Evolutionary conservation across 2,329 filamentous ascomycete species (phyloP), one percentile per base, ranked within the genome.

Genomic region (Exophiala dermatitidis): DNA sequence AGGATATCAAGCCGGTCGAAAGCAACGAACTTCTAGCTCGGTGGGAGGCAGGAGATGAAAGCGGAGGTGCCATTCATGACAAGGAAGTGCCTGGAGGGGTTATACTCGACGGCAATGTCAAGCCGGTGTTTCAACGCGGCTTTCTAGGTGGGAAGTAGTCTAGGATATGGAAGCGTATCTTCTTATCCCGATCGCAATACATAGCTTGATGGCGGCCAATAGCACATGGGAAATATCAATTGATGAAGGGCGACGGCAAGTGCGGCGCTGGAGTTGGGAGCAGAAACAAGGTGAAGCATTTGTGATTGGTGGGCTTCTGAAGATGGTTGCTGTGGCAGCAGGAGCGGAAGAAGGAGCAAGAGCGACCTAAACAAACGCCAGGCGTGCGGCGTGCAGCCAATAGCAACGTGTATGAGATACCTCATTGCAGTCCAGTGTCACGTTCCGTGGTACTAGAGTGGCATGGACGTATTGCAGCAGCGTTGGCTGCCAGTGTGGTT

Each of bases 1-100:
- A 76, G 44, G 69, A 76, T 5, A 81, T 97, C 64, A 97, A 96
- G 73, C 91, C 93, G 0, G 90, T 87, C 70, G 91, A 98, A 74
- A 95, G 90, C 72, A 98, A 98, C 66, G 84, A 88, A 54, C 63
- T 98, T 65, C 69, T 98, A 53, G 77, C 77, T 59, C 75, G 76
- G 55, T 97, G 91, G 91, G 66, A 93, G 57, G 76, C 84, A 58
- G 69, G 69, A 2, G 71, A 68, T 4, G 66, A 70, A n/a, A 77
- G 69, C 3, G 79, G 78, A 0, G 43, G 47, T 9, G 53, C 40
- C 28, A 80, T 83, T 51, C 71, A 69, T 38, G 81, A 84, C 63
- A 63, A 74, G 12, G 72, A 74, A 54, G 71, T 84, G 6, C 73
- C 73, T 48, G 78, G 78, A 0, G 75, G 76, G 46, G 74, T 78